phyloP scores from a whole-genome alignment of 2,329 filamentous ascomycete genomes.

The Talaromyces sp. region DNA sequence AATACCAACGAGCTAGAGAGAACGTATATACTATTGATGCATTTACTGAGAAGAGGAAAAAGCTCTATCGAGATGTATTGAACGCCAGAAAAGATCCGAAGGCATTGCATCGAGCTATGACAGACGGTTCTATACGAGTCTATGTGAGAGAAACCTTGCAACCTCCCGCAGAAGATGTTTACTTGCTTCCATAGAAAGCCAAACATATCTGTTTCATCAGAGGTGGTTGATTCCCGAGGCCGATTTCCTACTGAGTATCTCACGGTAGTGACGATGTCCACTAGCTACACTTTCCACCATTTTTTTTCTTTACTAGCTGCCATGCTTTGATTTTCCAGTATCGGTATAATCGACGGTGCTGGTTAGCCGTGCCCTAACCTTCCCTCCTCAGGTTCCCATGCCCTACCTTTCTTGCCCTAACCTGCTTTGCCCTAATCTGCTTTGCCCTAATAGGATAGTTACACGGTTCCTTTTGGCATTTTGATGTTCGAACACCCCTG shows the following conservation, averaged over 20 bases:
- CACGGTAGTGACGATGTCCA: background rate
- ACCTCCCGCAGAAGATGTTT: background rate
- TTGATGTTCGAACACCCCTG: background rate
- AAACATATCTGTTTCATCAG: background rate
- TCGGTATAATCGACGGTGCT: background rate
- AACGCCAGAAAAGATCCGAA: background rate
- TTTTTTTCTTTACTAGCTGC: background rate
- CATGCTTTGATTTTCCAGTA: background rate
- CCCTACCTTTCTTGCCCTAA: background rate
- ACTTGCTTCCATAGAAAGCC: background rate
- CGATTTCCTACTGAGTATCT: background rate
- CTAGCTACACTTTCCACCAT: background rate
- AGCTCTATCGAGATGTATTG: background rate
- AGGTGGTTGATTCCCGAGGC: background rate
- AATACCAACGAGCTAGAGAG: background rate
- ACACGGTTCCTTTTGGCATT: background rate
- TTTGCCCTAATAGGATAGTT: background rate
- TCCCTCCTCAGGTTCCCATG: no score
- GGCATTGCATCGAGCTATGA: background rate
- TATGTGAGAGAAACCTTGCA: background rate
- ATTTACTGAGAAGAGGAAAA: background rate
- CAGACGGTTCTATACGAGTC: background rate
- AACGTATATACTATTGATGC: background rate
- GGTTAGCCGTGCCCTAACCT: background rate
- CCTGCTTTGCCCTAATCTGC: background rate